Percentiles rank a stretch among this genome's conserved stretches.
Evolutionary conservation across 2,329 filamentous ascomycete species (phyloP).

Genomic region (Teratosphaeria epicoccoides): DNA sequence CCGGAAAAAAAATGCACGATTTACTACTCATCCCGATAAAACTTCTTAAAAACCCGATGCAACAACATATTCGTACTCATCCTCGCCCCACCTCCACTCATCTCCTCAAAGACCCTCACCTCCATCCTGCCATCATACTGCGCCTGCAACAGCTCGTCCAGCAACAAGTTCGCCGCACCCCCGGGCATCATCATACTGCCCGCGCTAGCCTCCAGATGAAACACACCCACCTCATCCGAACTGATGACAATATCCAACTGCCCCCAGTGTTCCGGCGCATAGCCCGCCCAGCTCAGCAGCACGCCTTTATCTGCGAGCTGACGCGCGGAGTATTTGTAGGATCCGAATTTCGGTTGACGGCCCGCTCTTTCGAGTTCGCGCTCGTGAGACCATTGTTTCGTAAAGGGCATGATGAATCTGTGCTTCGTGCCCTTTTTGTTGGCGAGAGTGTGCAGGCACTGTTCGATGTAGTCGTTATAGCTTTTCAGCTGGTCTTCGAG

Average conservation of each 20-base stretch:
- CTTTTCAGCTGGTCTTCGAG: constrained; percentile 91
- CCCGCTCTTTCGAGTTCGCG: constrained; percentile 86
- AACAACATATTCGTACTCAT: constrained; percentile 94
- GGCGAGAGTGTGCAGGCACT: constrained; percentile 92
- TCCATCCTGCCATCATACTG: constrained; percentile 97
- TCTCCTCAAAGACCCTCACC: constrained; percentile 79
- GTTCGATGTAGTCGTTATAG: constrained; percentile 98
- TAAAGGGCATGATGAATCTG: constrained; percentile 88
- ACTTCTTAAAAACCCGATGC: constrained; percentile 98
- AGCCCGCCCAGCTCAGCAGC: constrained; percentile 80
- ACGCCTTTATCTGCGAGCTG: constrained; percentile 88
- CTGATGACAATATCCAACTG: constrained; percentile 90
- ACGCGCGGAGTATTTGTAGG: constrained; percentile 91
- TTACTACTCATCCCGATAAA: constrained; percentile 53
- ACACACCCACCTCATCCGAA: constrained; percentile 87
- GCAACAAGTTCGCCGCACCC: constrained; percentile 73
- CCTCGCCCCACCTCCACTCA: constrained; percentile 44
- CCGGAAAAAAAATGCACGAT: too few relatives aligned
- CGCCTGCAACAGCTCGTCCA: constrained; percentile 89
- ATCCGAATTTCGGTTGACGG: constrained; percentile 92
- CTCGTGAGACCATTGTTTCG: constrained; percentile 97
- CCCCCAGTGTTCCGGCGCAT: constrained; percentile 73
- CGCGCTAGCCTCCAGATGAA: constrained; percentile 80
- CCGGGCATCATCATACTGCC: constrained; percentile 95
- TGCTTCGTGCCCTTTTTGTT: constrained; percentile 81